Conservation (phyloP, 805 yeast species). For the Cyberlindnera maclurae region DNA sequence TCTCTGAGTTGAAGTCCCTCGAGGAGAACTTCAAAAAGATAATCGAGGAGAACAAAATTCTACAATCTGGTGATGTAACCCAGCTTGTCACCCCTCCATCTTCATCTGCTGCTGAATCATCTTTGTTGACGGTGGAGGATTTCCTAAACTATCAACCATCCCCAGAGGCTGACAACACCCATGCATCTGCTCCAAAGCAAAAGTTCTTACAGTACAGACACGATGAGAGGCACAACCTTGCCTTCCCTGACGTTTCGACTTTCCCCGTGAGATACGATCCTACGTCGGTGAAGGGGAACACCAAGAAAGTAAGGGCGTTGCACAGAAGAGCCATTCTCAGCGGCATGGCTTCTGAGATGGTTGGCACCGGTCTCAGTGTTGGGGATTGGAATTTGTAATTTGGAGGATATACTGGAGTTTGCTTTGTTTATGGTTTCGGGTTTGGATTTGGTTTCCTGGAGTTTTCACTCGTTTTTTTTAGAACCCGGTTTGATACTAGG, state of each 20-base stretch:
- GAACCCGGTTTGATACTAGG: too few species aligned
- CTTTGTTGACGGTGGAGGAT: constrained; percentile 12
- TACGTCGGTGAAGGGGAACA: constrained; percentile 2
- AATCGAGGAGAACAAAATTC: constrained; percentile 18
- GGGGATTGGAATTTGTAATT: constrained; percentile 16
- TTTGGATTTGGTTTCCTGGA: too few species aligned
- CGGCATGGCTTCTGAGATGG: constrained; percentile 25
- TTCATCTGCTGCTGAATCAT: not conserved
- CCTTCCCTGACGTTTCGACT: constrained; percentile 24
- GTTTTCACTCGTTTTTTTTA: too few species aligned
- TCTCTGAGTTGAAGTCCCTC: constrained; percentile 20
- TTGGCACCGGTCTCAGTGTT: constrained; percentile 23
- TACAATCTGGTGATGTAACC: constrained; percentile 1
- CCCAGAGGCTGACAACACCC: not conserved
- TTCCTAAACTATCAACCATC: constrained; percentile 10
- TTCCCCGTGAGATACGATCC: constrained; percentile 25
- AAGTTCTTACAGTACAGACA: constrained; percentile 23
- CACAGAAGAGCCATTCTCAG: constrained; percentile 24
- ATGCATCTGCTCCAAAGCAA: constrained; percentile 6
- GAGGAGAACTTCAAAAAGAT: constrained; percentile 24
- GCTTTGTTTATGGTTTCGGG: too few species aligned
- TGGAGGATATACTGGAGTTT: too few species aligned
- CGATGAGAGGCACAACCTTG: constrained; percentile 24
- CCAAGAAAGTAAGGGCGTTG: constrained; percentile 18
- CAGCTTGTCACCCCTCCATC: constrained; percentile 5